Percentiles rank a stretch among this genome's conserved stretches.
Conservation (phyloP, 108 stramenopile genomes). For the Ochromonas danica region DNA sequence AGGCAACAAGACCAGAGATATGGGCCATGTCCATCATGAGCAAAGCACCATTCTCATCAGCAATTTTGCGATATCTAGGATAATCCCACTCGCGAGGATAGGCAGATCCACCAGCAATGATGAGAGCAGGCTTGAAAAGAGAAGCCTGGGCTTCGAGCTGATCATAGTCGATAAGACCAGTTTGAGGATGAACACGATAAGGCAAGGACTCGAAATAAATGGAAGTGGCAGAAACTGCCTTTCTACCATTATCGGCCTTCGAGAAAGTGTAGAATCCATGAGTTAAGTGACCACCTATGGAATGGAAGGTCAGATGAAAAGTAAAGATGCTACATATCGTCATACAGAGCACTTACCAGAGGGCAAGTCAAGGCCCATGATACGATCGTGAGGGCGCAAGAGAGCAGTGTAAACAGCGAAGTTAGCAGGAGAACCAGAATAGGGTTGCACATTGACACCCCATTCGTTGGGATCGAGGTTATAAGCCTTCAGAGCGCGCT, state of each 20-base stretch:
- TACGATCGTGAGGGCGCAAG: slow-evolving; percentile 95
- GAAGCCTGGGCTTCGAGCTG: slow-evolving; percentile 78
- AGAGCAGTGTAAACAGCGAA: slow-evolving; percentile 98
- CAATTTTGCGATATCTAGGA: slow-evolving; percentile 89
- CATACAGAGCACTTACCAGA: slow-evolving; percentile 67
- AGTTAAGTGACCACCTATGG: slow-evolving; percentile 22
- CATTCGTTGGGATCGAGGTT: slow-evolving; percentile 88
- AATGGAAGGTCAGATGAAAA: slow-evolving; percentile 2
- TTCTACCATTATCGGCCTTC: slow-evolving; percentile 87
- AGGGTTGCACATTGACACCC: slow-evolving; percentile 94
- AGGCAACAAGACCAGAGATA: slow-evolving; percentile 95
- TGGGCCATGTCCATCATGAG: slow-evolving; percentile 99
- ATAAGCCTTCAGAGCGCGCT: slow-evolving; percentile 93
- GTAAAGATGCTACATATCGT: background rate
- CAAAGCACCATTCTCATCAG: slow-evolving; percentile 92
- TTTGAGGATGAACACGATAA: slow-evolving; percentile 90
- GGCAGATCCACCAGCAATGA: slow-evolving; percentile 96
- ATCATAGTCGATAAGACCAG: slow-evolving; percentile 95
- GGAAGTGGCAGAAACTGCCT: slow-evolving; percentile 97
- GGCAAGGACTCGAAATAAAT: slow-evolving; percentile 99
- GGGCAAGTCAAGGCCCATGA: slow-evolving; percentile 99
- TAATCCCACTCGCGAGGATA: slow-evolving; percentile 99
- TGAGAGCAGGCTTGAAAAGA: slow-evolving; percentile 97
- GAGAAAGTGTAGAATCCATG: slow-evolving; percentile 90
- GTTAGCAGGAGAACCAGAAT: slow-evolving; percentile 97